Evolutionary conservation across 257 asterid species (phyloP), one percentile per base, ranked within the genome.

Genomic region (Paraleonurus japonicus): DNA sequence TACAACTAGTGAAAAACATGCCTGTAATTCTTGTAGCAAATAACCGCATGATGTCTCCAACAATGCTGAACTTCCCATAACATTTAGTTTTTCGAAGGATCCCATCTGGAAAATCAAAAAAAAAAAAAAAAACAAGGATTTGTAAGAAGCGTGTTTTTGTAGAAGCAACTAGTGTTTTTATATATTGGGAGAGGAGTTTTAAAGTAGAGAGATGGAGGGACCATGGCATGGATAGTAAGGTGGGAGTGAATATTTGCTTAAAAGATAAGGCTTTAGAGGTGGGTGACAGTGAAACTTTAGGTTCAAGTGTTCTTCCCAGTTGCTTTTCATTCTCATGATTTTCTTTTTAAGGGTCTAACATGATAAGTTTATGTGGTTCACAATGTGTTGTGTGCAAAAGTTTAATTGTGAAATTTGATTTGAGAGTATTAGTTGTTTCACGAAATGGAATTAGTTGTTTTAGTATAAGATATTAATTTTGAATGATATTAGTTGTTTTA

Each of bases 11-110:
- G n/a, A n/a, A 67, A 16, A 50, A 76, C 90, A 77, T 79, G 86
- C 98, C 96, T 90, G 90, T 72, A 90, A 71, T 76, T 93, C 98
- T 76, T 89, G 96, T 54, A 90, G 94, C 77, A 93, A 79, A 81
- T 93, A 90, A 66, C 96, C 98, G 33, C 97, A 94, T 1, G 97
- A 90, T 1, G 91, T 87, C 81, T 91, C 97, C 37, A 87, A 63
- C 82, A 91, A 76, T 63, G 85, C 84, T n/a, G 93, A 87, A 69
- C 85, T 80, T 74, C 79, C 85, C 70, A 75, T 81, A 78, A 84
- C 92, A 13, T 79, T 79, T 35, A 78, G 80, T 47, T 79, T 72
- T 53, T 86, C 87, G 54, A 82, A 70, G 67, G 97, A 84, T 62
- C 97, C 97, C 96, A 90, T 90, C 7, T 16, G 32, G 72, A 70